A percentile compares a stretch with the other conserved stretches of the same genome.
These are phyloP conservation scores for Pulveroboletus frians DNA, from an alignment of 768 basidiomycete species.

Conservation along the genomic window DNA sequence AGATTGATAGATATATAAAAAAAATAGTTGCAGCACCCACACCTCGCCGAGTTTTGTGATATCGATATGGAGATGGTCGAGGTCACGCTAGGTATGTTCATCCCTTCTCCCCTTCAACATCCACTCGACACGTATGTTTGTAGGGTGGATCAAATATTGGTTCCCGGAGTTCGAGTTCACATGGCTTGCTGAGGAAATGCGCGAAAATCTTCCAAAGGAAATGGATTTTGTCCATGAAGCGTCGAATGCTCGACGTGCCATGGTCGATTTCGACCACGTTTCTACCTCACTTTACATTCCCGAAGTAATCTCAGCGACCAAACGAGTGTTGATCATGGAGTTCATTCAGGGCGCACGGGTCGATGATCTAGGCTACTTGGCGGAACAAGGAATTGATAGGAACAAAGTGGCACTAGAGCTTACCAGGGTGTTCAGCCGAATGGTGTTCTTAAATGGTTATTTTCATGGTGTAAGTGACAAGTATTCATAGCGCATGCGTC, in stretches of 20 bases:
- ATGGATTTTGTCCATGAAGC: conserved; percentile 95
- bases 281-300: conserved; percentile 86
- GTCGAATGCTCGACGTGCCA: conserved; percentile 68
- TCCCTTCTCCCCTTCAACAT: background rate
- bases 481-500: background rate
- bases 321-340: conserved; percentile 91
- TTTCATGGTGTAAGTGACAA: conserved; percentile 63
- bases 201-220: conserved; percentile 83
- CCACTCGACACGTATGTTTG: background rate
- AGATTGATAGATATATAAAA: conserved; percentile 5
- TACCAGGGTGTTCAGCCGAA: conserved; percentile 83
- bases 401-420: conserved; percentile 92
- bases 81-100: conserved; percentile 53
- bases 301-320: conserved; percentile 70
- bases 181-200: conserved; percentile 95
- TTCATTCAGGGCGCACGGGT: conserved; percentile 86
- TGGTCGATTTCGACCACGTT: conserved; percentile 62
- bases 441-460: conserved; percentile 96
- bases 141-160: conserved; percentile 83
- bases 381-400: conserved; percentile 77
- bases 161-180: conserved; percentile 96
- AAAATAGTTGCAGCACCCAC: conserved; percentile 80
- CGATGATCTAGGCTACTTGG: conserved; percentile 82
- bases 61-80: conserved; percentile 89
- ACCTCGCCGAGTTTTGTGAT: conserved; percentile 84